These are phyloP conservation scores for Colletotrichum chrysophilum DNA, from an alignment of 2,329 filamentous ascomycete species.

Conservation along the genomic window DNA sequence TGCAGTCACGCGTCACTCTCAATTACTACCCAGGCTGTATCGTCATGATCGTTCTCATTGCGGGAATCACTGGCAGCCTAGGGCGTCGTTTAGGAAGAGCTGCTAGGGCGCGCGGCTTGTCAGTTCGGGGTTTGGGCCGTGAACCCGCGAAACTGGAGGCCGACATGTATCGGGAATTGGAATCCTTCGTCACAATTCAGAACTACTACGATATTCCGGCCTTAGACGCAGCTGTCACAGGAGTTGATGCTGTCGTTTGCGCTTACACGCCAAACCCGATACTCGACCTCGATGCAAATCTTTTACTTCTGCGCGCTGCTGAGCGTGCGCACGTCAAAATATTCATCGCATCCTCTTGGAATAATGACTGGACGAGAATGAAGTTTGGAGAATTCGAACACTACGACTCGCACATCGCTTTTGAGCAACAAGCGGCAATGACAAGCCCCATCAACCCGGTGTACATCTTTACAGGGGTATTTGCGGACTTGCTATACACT, in stretches of 20 bases:
- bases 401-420: slow-evolving; percentile 39
- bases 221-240: slow-evolving; percentile 32
- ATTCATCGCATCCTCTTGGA: slow-evolving; percentile 36
- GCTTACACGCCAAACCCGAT: slow-evolving; percentile 29
- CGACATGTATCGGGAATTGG: slow-evolving; percentile 24
- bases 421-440: slow-evolving; percentile 32
- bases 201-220: slow-evolving; percentile 34
- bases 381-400: slow-evolving; percentile 31
- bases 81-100: slow-evolving; percentile 32
- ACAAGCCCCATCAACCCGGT: slow-evolving; percentile 32
- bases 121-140: slow-evolving; percentile 38
- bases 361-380: slow-evolving; percentile 33
- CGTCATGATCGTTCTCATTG: slow-evolving; percentile 40
- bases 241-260: slow-evolving; percentile 40
- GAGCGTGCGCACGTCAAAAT: slow-evolving; percentile 36
- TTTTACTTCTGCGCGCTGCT: slow-evolving; percentile 38
- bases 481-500: slow-evolving; percentile 30
- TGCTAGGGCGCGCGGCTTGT: slow-evolving; percentile 31
- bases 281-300: slow-evolving; percentile 34
- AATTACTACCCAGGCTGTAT: neutral
- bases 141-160: slow-evolving; percentile 31
- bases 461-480: slow-evolving; percentile 33
- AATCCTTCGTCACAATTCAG: slow-evolving; percentile 29
- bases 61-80: slow-evolving; percentile 38
- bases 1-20: neutral